These are phyloP conservation scores for Phaeosphaeriaceae sp. DNA, from an alignment of 2,329 filamentous ascomycete species.

Conservation along the genomic window DNA sequence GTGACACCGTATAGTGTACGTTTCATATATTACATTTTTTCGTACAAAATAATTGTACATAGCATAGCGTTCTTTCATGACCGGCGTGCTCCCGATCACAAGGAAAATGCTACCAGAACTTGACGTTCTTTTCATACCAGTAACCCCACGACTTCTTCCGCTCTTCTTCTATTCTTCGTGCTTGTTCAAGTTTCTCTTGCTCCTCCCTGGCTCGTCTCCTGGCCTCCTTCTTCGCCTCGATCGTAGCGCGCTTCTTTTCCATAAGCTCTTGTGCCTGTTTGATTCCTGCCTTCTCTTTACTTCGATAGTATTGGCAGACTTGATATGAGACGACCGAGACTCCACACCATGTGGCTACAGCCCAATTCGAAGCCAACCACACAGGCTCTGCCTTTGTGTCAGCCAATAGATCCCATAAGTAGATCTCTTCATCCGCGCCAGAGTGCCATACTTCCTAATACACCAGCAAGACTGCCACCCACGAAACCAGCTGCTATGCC, in stretches of 20 bases:
- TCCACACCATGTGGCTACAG: conserved; percentile 77
- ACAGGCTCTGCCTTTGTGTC: conserved; percentile 60
- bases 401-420: conserved; percentile 3
- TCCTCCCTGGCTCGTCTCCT: conserved; percentile 54
- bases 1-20: conserved; percentile 2
- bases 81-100: neutral
- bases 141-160: conserved; percentile 45
- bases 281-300: conserved; percentile 82
- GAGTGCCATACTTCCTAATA: conserved; percentile 72
- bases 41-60: conserved; percentile 10
- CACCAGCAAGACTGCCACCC: conserved; percentile 75
- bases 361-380: conserved; percentile 80
- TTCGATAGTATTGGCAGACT: conserved; percentile 79
- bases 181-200: conserved; percentile 44
- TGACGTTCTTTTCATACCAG: conserved; percentile 47
- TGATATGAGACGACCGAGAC: conserved; percentile 79
- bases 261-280: conserved; percentile 84
- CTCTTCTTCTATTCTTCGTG: conserved; percentile 40
- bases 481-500: conserved; percentile 83
- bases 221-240: conserved; percentile 56
- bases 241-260: conserved; percentile 69
- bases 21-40: conserved; percentile 11
- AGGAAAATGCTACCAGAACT: conserved; percentile 38
- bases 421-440: neutral
- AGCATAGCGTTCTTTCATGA: neutral